Evolutionary conservation across 139 green algal genomes (phyloP), one percentile per base, ranked within the genome.

Genomic region (Tetraselmis chui): DNA sequence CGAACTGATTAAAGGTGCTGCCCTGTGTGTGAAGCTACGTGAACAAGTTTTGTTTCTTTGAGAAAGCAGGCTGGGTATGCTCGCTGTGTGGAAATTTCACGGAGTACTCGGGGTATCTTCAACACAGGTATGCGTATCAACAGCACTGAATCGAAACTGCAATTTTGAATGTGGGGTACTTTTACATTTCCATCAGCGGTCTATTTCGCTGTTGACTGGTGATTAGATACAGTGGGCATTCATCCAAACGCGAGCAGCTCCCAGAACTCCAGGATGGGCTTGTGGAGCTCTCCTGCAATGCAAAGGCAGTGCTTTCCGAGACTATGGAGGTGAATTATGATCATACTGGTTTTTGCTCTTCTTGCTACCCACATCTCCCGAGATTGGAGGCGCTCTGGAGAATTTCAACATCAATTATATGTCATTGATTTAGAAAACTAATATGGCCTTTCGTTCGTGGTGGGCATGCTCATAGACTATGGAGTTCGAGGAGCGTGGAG

Each of bases 1-100:
- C n/a, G n/a, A n/a, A n/a, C n/a, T n/a, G n/a, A n/a, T n/a, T n/a
- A n/a, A n/a, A n/a, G n/a, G n/a, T n/a, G n/a, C n/a, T n/a, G n/a
- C n/a, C n/a, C n/a, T n/a, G n/a, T n/a, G n/a, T n/a, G n/a, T 59
- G 79, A 87, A 93, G 88, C 28, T 95, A 94, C 83, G 88, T 93
- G 76, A 95, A 93, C 77, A 75, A 81, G 59, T 85, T 91, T 45
- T 95, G 90, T 79, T 29, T 82, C 2, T 88, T 94, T 25, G 84
- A 89, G 24, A 32, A 75, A 1, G 78, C 32, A 25, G 84, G 88
- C 30, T 95, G 92, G 89, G 75, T 59, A 0, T 97, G 93, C 87
- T 85, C 88, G 5, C 82, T 97, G 30, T 97, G 93, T 81, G 91
- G 93, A 30, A 78, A 80, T 0, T 85, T 88, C 75, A 92, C 90